Evolutionary conservation across 371 early-diverging fungal species (phyloP), one percentile per base, ranked within the genome.

Genomic region (Rhizopus sp.): DNA sequence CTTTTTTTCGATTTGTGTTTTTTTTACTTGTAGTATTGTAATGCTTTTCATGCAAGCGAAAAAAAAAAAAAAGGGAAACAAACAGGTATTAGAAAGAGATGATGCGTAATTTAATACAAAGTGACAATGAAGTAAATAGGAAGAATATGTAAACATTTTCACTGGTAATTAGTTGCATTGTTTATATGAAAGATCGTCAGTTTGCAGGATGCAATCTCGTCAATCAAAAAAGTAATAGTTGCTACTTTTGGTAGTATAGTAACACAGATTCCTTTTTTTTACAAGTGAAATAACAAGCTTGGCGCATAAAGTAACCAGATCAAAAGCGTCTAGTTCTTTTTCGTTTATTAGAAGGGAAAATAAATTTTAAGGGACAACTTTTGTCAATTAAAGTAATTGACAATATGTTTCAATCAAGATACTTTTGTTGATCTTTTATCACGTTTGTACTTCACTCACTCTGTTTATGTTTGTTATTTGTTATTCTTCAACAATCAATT

Each of bases 341-440:
- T 6, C 15, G 2, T 3, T 41, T 41, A n/a, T 3, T 6, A 41
- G 35, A 40, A 52, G 23, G 33, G 32, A 31, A 51, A 33, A 45
- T 29, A 58, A 40, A 53, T 12, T 23, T 52, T 31, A 52, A 52
- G 52, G 52, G 30, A 37, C 10, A 39, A 35, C 13, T 39, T 13
- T 39, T 62, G 62, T 62, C 62, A 62, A 55, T 56, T 51, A 62
- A 51, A 55, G 62, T 45, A 62, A 62, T 51, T 56, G 52, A 42
- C 32, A 50, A 62, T 60, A 60, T 60, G 60, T 17, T 51, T 49
- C 17, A 52, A 37, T 38, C 39, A 39, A 52, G 30, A 29, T 17
- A 38, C 17, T 6, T 17, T 37, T 52, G 52, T 39, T 23, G 52
- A 52, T 52, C 52, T 52, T 29, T 39, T 23, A 51, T 51, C 34